Conservation (phyloP, 371 early-diverging fungal species). For the Mortierella sp. region DNA sequence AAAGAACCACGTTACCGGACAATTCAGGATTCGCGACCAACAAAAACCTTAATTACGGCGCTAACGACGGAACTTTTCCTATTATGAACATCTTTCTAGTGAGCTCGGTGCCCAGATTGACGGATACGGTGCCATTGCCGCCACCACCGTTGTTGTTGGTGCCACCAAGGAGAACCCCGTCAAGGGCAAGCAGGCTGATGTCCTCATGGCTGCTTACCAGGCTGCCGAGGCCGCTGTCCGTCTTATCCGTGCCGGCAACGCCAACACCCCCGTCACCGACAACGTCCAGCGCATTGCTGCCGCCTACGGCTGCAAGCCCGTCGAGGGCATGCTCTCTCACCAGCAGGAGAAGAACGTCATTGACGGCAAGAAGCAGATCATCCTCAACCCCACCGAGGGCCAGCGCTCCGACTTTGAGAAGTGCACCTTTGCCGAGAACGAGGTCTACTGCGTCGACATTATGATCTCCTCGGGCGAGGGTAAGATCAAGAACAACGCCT, state of each 20-base stretch:
- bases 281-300: slow-evolving; percentile 83
- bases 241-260: slow-evolving; percentile 90
- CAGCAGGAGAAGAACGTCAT: slow-evolving; percentile 89
- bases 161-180: slow-evolving; percentile 82
- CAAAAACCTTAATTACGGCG: neutral
- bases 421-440: slow-evolving; percentile 86
- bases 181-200: slow-evolving; percentile 92
- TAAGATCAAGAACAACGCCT: slow-evolving; percentile 77
- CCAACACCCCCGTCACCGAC: slow-evolving; percentile 86
- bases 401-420: slow-evolving; percentile 83
- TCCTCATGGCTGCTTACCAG: slow-evolving; percentile 89
- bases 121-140: slow-evolving; percentile 91
- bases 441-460: slow-evolving; percentile 90
- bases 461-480: slow-evolving; percentile 92
- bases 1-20: neutral
- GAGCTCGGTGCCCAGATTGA: slow-evolving; percentile 97
- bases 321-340: slow-evolving; percentile 94
- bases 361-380: slow-evolving; percentile 93
- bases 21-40: neutral
- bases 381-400: slow-evolving; percentile 88
- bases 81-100: slow-evolving; percentile 36
- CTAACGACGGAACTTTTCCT: neutral
- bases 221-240: slow-evolving; percentile 88
- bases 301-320: slow-evolving; percentile 88
- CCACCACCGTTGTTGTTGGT: slow-evolving; percentile 92